Conservation (phyloP, 495 filamentous ascomycete species). For the Penicillium argentinense region DNA sequence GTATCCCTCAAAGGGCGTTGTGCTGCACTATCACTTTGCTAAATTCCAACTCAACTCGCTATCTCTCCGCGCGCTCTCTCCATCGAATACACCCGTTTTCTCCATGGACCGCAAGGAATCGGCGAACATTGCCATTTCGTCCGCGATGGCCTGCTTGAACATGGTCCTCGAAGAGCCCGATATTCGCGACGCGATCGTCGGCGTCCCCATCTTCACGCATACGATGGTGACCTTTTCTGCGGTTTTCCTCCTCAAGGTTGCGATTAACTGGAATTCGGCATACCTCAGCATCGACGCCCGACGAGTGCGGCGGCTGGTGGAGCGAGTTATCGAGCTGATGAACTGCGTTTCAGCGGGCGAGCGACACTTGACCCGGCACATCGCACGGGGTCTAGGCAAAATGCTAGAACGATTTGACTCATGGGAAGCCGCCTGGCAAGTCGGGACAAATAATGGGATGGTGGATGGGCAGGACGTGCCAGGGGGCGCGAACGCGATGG, state of each 20-base stretch:
- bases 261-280: constrained; percentile 54
- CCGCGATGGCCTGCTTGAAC: constrained; percentile 54
- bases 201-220: constrained; percentile 57
- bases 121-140: constrained; percentile 56
- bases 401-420: constrained; percentile 50
- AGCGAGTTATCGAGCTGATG: constrained; percentile 50
- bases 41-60: constrained; percentile 62
- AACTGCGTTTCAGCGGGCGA: constrained; percentile 54
- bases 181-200: constrained; percentile 58
- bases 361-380: constrained; percentile 52
- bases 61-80: constrained; percentile 52
- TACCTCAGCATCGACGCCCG: constrained; percentile 44
- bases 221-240: constrained; percentile 65
- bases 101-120: constrained; percentile 55
- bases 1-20: constrained; percentile 59
- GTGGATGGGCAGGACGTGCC: constrained; percentile 30
- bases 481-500: constrained; percentile 48
- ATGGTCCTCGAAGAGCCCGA: constrained; percentile 57
- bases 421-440: constrained; percentile 41
- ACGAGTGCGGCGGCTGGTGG: constrained; percentile 48
- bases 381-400: constrained; percentile 54
- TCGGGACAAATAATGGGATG: constrained; percentile 15
- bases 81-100: constrained; percentile 50
- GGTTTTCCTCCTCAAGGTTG: constrained; percentile 56
- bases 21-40: constrained; percentile 61